phyloP scores from a whole-genome alignment of 2,329 filamentous ascomycete genomes.

The Diaporthe amygdali region DNA sequence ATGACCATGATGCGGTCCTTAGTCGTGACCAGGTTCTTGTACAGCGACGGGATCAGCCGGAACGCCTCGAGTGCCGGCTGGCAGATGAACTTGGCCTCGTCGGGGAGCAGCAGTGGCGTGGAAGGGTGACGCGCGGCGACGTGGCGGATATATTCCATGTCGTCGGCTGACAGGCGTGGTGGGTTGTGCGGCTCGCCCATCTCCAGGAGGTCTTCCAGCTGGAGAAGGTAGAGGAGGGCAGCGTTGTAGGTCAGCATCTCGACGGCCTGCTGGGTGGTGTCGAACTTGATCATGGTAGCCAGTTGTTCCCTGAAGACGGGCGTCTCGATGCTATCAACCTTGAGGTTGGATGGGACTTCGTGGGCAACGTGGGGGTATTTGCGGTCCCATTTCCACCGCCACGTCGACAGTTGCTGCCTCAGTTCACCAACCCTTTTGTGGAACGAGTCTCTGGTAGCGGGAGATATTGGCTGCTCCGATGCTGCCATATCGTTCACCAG shows the following conservation, averaged over 20 bases:
- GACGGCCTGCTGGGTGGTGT: constrained; percentile 23
- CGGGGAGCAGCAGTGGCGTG: constrained; percentile 18
- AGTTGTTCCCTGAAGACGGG: constrained; percentile 23
- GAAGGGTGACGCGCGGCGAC: neutral
- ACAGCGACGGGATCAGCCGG: constrained; percentile 25
- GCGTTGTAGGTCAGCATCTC: constrained; percentile 27
- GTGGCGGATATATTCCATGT: constrained; percentile 11
- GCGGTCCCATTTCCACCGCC: constrained; percentile 19
- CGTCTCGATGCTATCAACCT: constrained; percentile 14
- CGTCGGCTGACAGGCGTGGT: neutral
- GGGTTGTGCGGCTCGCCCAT: constrained; percentile 17
- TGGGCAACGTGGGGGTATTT: constrained; percentile 7
- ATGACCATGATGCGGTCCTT: constrained; percentile 26
- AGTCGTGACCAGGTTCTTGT: constrained; percentile 25
- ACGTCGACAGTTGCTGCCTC: neutral
- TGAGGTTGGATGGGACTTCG: constrained; percentile 20
- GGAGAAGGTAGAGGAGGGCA: constrained; percentile 23
- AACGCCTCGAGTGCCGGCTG: constrained; percentile 26
- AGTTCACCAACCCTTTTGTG: constrained; percentile 3
- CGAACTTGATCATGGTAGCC: constrained; percentile 20
- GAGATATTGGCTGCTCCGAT: constrained; percentile 21
- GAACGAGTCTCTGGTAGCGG: constrained; percentile 15
- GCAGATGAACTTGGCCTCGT: constrained; percentile 21
- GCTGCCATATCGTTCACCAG: constrained; percentile 29
- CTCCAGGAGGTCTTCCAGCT: constrained; percentile 22